A percentile compares a stretch with the other conserved stretches of the same genome.
These are phyloP conservation scores for Thinopyrum elongatum DNA, from an alignment of 176 grass and related monocot genomes.

Conservation along the genomic window DNA sequence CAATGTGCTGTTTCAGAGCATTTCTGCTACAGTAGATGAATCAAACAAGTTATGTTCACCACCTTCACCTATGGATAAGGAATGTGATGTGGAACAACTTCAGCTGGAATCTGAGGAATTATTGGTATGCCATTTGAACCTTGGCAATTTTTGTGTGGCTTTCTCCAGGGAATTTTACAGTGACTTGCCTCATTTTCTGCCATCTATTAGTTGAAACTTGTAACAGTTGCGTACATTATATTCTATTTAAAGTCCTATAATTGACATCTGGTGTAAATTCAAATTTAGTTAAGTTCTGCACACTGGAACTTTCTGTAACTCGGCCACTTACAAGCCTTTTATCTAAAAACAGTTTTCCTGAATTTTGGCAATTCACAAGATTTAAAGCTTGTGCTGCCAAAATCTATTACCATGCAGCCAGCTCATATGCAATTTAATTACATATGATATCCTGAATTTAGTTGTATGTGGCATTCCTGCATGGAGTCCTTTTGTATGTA, in stretches of 20 bases:
- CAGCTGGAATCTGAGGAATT: background rate
- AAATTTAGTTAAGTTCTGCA: background rate
- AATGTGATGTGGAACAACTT: background rate
- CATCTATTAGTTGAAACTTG: background rate
- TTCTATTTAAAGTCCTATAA: background rate
- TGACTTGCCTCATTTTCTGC: background rate
- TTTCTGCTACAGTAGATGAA: background rate
- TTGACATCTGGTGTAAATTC: background rate
- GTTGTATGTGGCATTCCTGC: background rate
- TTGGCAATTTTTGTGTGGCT: background rate
- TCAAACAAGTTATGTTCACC: background rate
- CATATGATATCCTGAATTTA: background rate
- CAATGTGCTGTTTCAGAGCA: conserved; percentile 17
- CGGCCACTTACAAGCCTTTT: background rate
- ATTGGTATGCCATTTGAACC: background rate
- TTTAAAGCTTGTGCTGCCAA: background rate
- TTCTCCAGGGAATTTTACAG: background rate
- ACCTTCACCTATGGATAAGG: background rate
- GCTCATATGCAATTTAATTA: background rate
- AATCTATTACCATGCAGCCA: background rate
- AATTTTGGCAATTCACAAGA: background rate
- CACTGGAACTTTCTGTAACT: background rate
- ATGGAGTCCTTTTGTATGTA: background rate
- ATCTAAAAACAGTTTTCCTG: background rate
- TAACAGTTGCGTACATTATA: background rate